Evolutionary conservation across 2,329 filamentous ascomycete genomes (phyloP), one percentile per base, ranked within the genome.

Genomic region (Neodidymelliopsis sp.): DNA sequence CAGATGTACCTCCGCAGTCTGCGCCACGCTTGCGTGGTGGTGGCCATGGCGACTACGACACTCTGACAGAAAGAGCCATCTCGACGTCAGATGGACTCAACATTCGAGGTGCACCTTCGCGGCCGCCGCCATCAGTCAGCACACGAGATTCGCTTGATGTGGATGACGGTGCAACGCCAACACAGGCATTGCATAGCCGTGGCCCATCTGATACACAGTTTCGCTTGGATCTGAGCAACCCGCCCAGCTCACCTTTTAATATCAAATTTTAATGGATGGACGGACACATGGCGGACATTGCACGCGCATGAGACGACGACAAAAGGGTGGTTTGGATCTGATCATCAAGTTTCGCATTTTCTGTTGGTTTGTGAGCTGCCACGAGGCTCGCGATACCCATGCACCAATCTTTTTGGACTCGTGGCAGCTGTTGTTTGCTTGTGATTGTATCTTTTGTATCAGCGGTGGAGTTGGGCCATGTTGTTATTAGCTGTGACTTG

Each of bases 221-320:
- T 46, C 63, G 69, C 44, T 55, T 71, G 28, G 67, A 71, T 29
- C 49, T 72, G 45, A 67, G 52, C 48, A 69, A 72, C 42, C 67
- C 66, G 28, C 70, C 70, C 31, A 67, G 63, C 51, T 73, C 70
- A 13, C 70, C 70, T 28, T 73, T 73, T 54, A 67, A 70, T 47
- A 67, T 72, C 49, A 71, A 71, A 36, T 72, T 72, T 44, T 70
- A 66, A 62, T 55, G 36, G 53, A 56, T 31, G 24, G 27, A 51
- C 9, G 27, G 43, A 46, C 33, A 23, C 39, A 38, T 39, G 46
- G 39, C 47, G 33, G 43, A 36, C 10, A 43, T 37, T 41, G 57
- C 38, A 56, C 57, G 53, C 59, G 53, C 52, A 53, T 59, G 57
- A 57, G 46, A 42, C 53, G 56, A 60, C 49, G 60, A 60, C 46